Conservation (phyloP, 2,329 filamentous ascomycete species). For the Pseudogymnoascus sp. region DNA sequence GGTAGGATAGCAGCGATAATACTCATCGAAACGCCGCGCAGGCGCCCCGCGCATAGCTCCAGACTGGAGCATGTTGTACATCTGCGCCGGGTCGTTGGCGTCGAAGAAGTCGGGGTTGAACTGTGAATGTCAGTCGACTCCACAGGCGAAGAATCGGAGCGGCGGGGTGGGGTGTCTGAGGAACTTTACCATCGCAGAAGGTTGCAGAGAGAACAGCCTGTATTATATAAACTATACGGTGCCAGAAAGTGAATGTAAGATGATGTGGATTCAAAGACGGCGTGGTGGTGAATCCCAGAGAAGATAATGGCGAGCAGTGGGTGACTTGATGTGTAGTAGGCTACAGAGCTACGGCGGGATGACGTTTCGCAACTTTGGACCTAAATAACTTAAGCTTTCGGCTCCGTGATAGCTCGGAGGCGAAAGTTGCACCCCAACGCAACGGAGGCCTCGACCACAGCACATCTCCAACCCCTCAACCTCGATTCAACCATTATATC, state of each 20-base stretch:
- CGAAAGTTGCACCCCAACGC: background rate
- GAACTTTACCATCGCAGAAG: background rate
- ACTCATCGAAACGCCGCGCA: conserved; percentile 87
- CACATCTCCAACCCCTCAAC: background rate
- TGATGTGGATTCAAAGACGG: background rate
- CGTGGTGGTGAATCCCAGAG: background rate
- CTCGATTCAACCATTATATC: background rate
- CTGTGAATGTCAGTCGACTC: conserved; percentile 19
- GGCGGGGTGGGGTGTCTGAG: background rate
- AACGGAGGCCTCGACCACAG: background rate
- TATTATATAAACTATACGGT: background rate
- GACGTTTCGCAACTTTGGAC: conserved; percentile 1
- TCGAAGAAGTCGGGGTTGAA: conserved; percentile 25
- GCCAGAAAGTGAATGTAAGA: background rate
- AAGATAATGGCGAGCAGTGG: background rate
- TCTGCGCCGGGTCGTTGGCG: conserved; percentile 24
- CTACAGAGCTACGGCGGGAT: conserved; percentile 3
- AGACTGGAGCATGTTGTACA: conserved; percentile 26
- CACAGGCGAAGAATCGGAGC: background rate
- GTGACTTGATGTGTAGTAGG: background rate
- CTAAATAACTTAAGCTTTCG: background rate
- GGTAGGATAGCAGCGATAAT: conserved; percentile 94
- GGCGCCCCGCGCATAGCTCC: conserved; percentile 22
- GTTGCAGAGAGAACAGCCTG: background rate
- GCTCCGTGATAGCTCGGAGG: conserved; percentile 2